phyloP scores from a whole-genome alignment of 805 yeast genomes.

The Citeromyces matritensis region DNA sequence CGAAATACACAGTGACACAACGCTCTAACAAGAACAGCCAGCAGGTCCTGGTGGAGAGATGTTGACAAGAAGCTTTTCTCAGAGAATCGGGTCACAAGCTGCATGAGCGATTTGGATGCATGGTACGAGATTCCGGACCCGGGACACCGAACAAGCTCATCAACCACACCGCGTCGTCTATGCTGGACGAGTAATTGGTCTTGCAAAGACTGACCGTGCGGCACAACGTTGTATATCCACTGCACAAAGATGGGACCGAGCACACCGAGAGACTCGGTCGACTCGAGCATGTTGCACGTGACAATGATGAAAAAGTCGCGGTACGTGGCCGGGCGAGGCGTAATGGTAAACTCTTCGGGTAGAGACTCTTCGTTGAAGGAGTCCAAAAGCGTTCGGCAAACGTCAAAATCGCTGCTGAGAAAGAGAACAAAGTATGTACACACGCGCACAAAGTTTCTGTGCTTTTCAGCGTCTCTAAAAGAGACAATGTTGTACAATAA shows the following conservation, averaged over 20 bases:
- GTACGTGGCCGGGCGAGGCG: conserved; percentile 28
- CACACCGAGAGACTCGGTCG: conserved; percentile 15
- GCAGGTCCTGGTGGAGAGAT: conserved; percentile 31
- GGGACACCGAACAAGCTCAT: conserved; percentile 1
- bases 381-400: conserved; percentile 23
- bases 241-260: conserved; percentile 38
- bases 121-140: conserved; percentile 31
- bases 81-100: conserved; percentile 23
- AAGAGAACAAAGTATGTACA: conserved; percentile 36
- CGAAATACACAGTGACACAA: conserved; percentile 36
- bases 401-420: conserved; percentile 20
- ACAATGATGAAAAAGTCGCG: conserved; percentile 50
- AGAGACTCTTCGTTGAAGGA: conserved; percentile 27
- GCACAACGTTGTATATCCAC: conserved; percentile 45
- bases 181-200: conserved; percentile 5
- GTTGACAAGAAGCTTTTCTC: conserved; percentile 16
- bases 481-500: conserved; percentile 43
- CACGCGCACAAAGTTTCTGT: conserved; percentile 29
- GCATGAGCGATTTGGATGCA: conserved; percentile 29
- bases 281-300: conserved; percentile 30
- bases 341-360: conserved; percentile 33
- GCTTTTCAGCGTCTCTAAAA: conserved; percentile 21
- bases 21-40: conserved; percentile 44
- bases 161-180: no score
- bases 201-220: conserved; percentile 12